Conservation (phyloP, 306 rosid species). For the Betula pendula region DNA sequence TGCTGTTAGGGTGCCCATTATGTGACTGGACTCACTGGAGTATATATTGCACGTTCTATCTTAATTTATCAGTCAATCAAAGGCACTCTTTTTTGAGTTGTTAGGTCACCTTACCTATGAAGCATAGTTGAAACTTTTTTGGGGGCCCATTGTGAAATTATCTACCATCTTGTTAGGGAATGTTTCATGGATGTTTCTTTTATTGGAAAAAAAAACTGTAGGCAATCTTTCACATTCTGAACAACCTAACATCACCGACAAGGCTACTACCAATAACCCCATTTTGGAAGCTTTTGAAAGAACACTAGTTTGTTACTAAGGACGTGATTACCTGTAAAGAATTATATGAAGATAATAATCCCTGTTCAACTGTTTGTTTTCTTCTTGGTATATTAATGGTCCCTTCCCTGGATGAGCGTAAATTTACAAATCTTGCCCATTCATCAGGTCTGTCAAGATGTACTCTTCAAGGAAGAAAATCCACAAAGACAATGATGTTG, state of each 20-base stretch:
- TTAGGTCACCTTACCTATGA: neutral
- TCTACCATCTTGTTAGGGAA: neutral
- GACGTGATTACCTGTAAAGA: neutral
- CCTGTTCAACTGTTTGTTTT: neutral
- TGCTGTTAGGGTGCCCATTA: neutral
- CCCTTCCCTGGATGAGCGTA: neutral
- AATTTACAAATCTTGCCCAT: neutral
- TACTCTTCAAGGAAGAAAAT: slow-evolving; percentile 71
- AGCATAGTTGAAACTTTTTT: neutral
- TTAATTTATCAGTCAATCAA: neutral
- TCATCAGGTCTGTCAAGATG: slow-evolving; percentile 51
- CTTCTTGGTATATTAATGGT: neutral
- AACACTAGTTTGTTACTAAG: neutral
- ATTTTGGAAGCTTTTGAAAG: neutral
- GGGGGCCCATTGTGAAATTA: neutral
- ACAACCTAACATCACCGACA: neutral
- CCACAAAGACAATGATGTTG: slow-evolving; percentile 63
- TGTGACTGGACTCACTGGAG: neutral
- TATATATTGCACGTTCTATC: neutral
- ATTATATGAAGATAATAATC: neutral
- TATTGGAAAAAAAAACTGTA: neutral
- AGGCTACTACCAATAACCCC: neutral
- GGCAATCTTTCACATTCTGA: neutral
- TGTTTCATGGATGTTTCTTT: neutral
- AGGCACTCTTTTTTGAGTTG: neutral